phyloP scores from a whole-genome alignment of 768 basidiomycete species.

The Grammothele lineata region DNA sequence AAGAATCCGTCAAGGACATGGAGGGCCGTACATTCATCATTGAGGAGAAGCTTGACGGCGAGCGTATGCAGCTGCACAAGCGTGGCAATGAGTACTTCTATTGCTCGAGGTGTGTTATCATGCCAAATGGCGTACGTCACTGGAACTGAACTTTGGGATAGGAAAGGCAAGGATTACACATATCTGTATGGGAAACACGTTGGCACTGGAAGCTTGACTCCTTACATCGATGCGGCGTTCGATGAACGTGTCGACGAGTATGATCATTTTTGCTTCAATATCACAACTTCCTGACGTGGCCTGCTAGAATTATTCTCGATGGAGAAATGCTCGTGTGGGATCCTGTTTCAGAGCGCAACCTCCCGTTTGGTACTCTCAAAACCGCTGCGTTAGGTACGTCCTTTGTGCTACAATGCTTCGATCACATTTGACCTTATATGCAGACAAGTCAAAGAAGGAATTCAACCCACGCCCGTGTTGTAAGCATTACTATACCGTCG shows the following conservation, averaged over 20 bases:
- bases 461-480: slow-evolving; percentile 87
- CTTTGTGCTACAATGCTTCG: neutral
- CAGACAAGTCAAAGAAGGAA: slow-evolving; percentile 69
- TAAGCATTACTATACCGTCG: slow-evolving; percentile 32
- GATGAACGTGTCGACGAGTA: slow-evolving; percentile 77
- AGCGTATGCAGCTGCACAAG: slow-evolving; percentile 94
- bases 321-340: slow-evolving; percentile 99
- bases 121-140: neutral
- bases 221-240: slow-evolving; percentile 75
- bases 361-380: slow-evolving; percentile 93
- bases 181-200: slow-evolving; percentile 87
- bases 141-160: slow-evolving; percentile 25
- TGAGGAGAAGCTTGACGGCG: slow-evolving; percentile 97
- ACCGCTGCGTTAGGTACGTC: slow-evolving; percentile 78
- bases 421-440: neutral
- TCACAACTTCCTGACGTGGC: neutral
- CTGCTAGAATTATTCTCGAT: slow-evolving; percentile 80
- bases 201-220: slow-evolving; percentile 84
- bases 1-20: slow-evolving; percentile 85
- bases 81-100: slow-evolving; percentile 89
- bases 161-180: slow-evolving; percentile 89
- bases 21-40: slow-evolving; percentile 75
- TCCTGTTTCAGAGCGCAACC: slow-evolving; percentile 78
- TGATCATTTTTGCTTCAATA: slow-evolving; percentile 22
- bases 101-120: slow-evolving; percentile 69